phyloP scores from a whole-genome alignment of 1,139 yeast genomes.

The Saccharomyces hybrid region DNA sequence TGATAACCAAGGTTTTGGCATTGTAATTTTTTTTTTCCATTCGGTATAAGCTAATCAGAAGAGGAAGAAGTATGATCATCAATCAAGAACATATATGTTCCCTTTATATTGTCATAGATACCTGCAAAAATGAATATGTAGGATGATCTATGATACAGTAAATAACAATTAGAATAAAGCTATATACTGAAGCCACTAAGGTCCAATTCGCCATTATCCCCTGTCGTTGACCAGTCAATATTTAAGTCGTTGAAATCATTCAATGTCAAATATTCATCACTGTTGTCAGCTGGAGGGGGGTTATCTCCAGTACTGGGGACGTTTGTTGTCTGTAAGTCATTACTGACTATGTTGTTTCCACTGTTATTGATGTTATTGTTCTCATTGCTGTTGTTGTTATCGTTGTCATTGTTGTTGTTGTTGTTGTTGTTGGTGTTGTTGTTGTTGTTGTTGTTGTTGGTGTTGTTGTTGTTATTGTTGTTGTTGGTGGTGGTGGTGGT shows the following conservation, averaged over 20 bases:
- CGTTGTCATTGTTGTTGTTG: conserved; percentile 4
- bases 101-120: too few species aligned
- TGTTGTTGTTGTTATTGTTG: not conserved
- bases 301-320: not conserved
- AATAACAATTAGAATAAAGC: not conserved
- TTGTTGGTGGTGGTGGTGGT: not conserved
- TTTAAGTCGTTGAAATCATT: conserved; percentile 32
- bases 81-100: not conserved
- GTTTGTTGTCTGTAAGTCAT: not conserved
- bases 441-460: not conserved
- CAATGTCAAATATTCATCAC: conserved; percentile 29
- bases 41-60: too few species aligned
- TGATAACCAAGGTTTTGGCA: not conserved
- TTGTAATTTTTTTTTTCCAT: too few species aligned
- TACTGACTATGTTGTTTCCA: not conserved
- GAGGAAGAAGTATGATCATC: too few species aligned
- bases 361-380: conserved; percentile 3
- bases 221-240: conserved; percentile 31
- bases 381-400: not conserved
- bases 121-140: too few species aligned
- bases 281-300: conserved; percentile 12
- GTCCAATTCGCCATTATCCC: conserved; percentile 27
- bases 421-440: conserved; percentile 3
- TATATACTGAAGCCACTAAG: conserved; percentile 27
- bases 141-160: too few species aligned